These are phyloP conservation scores for Lipomyces sp. DNA, from an alignment of 805 yeast species.

Conservation along the genomic window DNA sequence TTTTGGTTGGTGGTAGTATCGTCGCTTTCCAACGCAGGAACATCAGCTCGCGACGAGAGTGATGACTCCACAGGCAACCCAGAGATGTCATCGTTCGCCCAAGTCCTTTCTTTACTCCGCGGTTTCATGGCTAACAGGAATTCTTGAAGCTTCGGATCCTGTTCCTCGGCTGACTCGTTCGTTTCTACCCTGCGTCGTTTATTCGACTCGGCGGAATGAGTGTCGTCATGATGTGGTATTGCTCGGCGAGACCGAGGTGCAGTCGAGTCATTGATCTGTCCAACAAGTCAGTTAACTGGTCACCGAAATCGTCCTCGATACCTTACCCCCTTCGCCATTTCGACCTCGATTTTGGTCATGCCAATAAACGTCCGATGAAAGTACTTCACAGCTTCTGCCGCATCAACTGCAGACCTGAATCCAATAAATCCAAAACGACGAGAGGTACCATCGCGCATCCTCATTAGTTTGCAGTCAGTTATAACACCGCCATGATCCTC, in stretches of 20 bases:
- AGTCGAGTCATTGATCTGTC: constrained; percentile 28
- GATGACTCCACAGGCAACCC: constrained; percentile 35
- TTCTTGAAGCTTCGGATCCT: constrained; percentile 73
- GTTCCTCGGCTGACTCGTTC: constrained; percentile 38
- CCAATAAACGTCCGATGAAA: constrained; percentile 81
- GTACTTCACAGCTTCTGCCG: constrained; percentile 73
- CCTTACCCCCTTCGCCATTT: constrained; percentile 69
- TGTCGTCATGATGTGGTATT: background rate
- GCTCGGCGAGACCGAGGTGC: constrained; percentile 18
- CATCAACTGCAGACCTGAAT: constrained; percentile 72
- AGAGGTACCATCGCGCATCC: constrained; percentile 80
- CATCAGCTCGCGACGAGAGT: constrained; percentile 44
- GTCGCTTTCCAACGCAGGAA: constrained; percentile 52
- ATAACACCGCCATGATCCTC: constrained; percentile 58
- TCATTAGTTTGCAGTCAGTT: constrained; percentile 87
- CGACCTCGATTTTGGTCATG: constrained; percentile 78
- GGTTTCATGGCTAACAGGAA: constrained; percentile 85
- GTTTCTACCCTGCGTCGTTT: constrained; percentile 14
- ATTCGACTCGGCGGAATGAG: background rate
- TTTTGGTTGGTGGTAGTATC: constrained; percentile 39
- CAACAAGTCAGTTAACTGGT: background rate
- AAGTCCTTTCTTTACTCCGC: constrained; percentile 66
- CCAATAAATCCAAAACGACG: constrained; percentile 95
- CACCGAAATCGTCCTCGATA: background rate
- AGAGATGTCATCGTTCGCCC: constrained; percentile 62